Base-by-base conservation (phyloP, 1,284 basidiomycete genomes). In the Cystobasidiaceae sp. region DNA sequence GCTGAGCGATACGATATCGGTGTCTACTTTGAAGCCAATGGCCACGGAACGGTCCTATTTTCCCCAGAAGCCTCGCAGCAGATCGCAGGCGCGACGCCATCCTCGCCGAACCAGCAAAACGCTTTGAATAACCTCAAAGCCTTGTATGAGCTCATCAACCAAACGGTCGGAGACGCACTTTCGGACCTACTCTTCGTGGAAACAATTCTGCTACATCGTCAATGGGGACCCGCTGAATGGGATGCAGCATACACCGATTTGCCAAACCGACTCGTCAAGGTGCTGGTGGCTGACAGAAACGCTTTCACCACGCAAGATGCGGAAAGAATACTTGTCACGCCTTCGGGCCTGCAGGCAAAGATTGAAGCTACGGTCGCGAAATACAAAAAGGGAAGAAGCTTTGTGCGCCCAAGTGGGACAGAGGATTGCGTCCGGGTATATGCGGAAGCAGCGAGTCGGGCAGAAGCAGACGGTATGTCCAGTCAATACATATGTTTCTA, bases 11-110 rank as follows among this genome's bases (percentile, higher is more conserved):
- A 88, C 78, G 86, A 93, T 75, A 84, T 98, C 69, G 96, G 96
- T 28, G 91, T 98, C 49, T 99, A 99, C 80, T 99, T 99, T 74
- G 96, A 99, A 78, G 96, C 96, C 56, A 99, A 99, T 76, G 96
- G 96, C 0, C 96, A 99, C 74, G 96, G 96, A 41, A 99, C 96
- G 0, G 91, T 98, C 48, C 79, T 98, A 55, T 98, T 99, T 79
- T 97, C 94, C 2, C 82, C 82, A 7, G 77, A 82, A 21, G 87
- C 90, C 1, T 80, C 86, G 50, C 79, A 83, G 32, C 83, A 78
- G 39, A 80, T 94, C 28, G 76, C 81, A 46, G 78, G 79, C 9
- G 81, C 90, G 70, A 80, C 87, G 71, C 87, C 91, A 1, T 82
- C 84, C 28, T 89, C 88, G 2, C 87, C 90, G 17, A 86, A 88